These are phyloP conservation scores for Monosporascus sp. DNA, from an alignment of 2,329 filamentous ascomycete species.

Conservation along the genomic window DNA sequence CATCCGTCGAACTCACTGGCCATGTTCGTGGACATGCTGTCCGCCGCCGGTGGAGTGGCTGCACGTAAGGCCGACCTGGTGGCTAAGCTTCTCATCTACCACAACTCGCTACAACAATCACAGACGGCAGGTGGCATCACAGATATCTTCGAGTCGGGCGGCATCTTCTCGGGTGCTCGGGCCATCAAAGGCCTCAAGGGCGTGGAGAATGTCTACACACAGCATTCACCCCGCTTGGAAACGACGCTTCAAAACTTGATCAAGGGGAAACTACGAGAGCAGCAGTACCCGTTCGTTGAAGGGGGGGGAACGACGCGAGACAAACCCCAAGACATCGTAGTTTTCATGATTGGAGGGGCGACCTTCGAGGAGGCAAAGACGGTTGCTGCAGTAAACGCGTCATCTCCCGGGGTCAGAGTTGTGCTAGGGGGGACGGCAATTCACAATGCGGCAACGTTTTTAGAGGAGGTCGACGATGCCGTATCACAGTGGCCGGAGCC, in stretches of 20 bases:
- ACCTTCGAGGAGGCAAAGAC: slow-evolving; percentile 98
- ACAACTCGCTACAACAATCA: slow-evolving; percentile 76
- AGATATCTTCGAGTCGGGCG: slow-evolving; percentile 85
- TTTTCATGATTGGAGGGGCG: slow-evolving; percentile 89
- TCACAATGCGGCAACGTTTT: slow-evolving; percentile 80
- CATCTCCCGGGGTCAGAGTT: slow-evolving; percentile 79
- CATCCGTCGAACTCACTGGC: slow-evolving; percentile 78
- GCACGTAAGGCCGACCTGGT: slow-evolving; percentile 73
- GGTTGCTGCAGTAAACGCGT: slow-evolving; percentile 90
- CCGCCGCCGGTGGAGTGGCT: slow-evolving; percentile 76
- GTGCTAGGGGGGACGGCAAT: slow-evolving; percentile 84
- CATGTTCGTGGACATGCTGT: slow-evolving; percentile 79
- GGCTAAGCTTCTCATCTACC: slow-evolving; percentile 76
- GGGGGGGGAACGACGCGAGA: slow-evolving; percentile 81
- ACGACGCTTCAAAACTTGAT: slow-evolving; percentile 86
- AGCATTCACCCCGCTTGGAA: slow-evolving; percentile 86
- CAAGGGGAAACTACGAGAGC: slow-evolving; percentile 80
- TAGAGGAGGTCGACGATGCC: slow-evolving; percentile 88
- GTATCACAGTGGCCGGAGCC: slow-evolving; percentile 80
- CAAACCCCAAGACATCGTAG: slow-evolving; percentile 92
- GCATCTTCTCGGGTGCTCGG: slow-evolving; percentile 83
- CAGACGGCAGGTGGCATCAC: slow-evolving; percentile 74
- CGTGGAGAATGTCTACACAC: slow-evolving; percentile 98
- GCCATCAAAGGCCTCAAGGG: slow-evolving; percentile 94
- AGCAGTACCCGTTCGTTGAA: slow-evolving; percentile 91